Evolutionary conservation across 805 yeast genomes (phyloP).

Genomic region (Myxozyma monticola): DNA sequence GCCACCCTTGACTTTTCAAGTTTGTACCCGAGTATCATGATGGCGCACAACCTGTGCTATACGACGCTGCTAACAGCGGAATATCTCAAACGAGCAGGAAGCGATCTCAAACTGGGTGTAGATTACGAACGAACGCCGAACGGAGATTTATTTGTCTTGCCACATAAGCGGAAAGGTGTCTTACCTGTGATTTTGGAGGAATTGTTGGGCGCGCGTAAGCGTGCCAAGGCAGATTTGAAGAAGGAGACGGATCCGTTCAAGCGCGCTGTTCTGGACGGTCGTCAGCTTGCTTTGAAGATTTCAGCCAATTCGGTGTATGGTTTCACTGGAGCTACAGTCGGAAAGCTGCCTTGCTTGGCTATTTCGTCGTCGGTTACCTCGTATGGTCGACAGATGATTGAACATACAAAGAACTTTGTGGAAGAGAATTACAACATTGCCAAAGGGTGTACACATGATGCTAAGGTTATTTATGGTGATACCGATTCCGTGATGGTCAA

Average conservation of each 20-base stretch:
- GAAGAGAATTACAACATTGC: conserved; percentile 74
- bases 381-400: conserved; percentile 96
- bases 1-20: conserved; percentile 98
- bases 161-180: conserved; percentile 71
- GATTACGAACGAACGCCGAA: conserved; percentile 90
- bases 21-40: conserved; percentile 96
- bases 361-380: conserved; percentile 95
- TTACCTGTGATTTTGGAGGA: conserved; percentile 90
- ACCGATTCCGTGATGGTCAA: conserved; percentile 99
- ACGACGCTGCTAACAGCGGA: conserved; percentile 80
- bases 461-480: conserved; percentile 95
- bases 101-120: conserved; percentile 61
- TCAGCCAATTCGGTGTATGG: conserved; percentile 99
- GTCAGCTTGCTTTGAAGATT: conserved; percentile 93
- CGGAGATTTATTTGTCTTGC: conserved; percentile 84
- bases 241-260: conserved; percentile 93
- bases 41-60: conserved; percentile 97
- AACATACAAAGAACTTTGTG: conserved; percentile 81
- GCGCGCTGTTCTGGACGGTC: conserved; percentile 90
- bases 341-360: conserved; percentile 93
- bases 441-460: conserved; percentile 81
- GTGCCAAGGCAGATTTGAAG: conserved; percentile 86
- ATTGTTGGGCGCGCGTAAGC: conserved; percentile 84
- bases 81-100: conserved; percentile 38
- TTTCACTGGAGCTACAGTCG: conserved; percentile 98